Evolutionary conservation across 1,139 yeast genomes (phyloP).

Genomic region (Sugiyamaella grinbergsii): DNA sequence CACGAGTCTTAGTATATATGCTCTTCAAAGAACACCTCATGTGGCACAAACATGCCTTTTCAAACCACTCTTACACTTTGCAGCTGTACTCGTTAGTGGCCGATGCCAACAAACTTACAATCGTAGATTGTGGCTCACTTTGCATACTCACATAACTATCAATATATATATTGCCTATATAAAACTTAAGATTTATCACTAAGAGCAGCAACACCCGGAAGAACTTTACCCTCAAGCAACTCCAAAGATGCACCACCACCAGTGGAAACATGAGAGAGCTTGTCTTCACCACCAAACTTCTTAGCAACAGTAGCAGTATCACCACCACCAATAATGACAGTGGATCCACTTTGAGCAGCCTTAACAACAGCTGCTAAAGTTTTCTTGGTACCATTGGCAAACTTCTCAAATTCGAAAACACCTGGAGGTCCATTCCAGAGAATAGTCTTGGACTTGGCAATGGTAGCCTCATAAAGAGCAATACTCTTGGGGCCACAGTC

Average conservation of each 20-base stretch:
- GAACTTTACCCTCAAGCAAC: conserved; percentile 94
- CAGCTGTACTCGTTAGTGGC: too few species aligned
- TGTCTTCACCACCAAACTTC: conserved; percentile 93
- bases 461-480: conserved; percentile 72
- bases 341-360: conserved; percentile 84
- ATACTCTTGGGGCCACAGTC: conserved; percentile 90
- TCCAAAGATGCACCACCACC: conserved; percentile 99
- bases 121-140: too few species aligned
- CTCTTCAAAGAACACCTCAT: too few species aligned
- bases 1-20: too few species aligned
- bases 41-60: too few species aligned
- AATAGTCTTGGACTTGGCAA: conserved; percentile 90
- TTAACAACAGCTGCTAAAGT: conserved; percentile 83
- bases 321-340: conserved; percentile 98
- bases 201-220: conserved; percentile 94
- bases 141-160: too few species aligned
- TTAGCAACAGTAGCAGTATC: conserved; percentile 99
- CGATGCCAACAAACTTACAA: too few species aligned
- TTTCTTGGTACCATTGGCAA: conserved; percentile 86
- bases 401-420: conserved; percentile 92
- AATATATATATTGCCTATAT: not conserved
- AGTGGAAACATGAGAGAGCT: conserved; percentile 94
- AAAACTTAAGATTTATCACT: conserved; percentile 49
- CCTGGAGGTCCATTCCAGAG: conserved; percentile 99
- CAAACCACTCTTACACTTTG: too few species aligned